Conservation (phyloP, 2,329 filamentous ascomycete species). For the Immersiporthe knoxdaviesiana region DNA sequence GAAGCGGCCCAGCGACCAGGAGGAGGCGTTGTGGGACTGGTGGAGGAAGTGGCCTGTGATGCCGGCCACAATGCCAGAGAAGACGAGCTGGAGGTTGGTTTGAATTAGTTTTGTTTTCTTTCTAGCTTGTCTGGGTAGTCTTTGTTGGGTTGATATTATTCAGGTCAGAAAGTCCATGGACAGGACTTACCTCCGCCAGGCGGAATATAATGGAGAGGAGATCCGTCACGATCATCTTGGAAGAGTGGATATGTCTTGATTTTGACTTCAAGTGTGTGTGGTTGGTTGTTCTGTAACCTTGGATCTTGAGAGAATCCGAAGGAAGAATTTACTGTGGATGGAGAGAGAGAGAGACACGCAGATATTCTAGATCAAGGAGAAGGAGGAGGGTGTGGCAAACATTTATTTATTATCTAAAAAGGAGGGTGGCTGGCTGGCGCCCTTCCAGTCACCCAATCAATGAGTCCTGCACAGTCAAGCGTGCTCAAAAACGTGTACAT, state of each 20-base stretch:
- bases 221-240: conserved; percentile 56
- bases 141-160: no score
- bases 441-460: background rate
- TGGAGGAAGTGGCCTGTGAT: conserved; percentile 68
- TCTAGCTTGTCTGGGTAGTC: no score
- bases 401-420: conserved; percentile 2
- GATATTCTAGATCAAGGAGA: background rate
- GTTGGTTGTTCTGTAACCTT: background rate
- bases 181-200: conserved; percentile 44
- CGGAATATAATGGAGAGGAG: conserved; percentile 61
- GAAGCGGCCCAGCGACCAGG: conserved; percentile 64
- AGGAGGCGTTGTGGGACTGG: conserved; percentile 46
- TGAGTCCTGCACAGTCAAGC: background rate
- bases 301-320: background rate
- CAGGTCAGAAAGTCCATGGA: background rate
- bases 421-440: background rate
- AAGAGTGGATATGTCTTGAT: background rate
- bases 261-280: background rate
- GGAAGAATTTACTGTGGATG: background rate
- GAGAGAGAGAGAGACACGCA: no score
- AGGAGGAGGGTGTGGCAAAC: conserved; percentile 10
- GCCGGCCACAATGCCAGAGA: conserved; percentile 72
- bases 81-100: conserved; percentile 61
- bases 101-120: background rate
- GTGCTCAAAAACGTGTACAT: background rate